These are phyloP conservation scores for Suillus bovinus DNA, from an alignment of 768 basidiomycete species.

Conservation along the genomic window DNA sequence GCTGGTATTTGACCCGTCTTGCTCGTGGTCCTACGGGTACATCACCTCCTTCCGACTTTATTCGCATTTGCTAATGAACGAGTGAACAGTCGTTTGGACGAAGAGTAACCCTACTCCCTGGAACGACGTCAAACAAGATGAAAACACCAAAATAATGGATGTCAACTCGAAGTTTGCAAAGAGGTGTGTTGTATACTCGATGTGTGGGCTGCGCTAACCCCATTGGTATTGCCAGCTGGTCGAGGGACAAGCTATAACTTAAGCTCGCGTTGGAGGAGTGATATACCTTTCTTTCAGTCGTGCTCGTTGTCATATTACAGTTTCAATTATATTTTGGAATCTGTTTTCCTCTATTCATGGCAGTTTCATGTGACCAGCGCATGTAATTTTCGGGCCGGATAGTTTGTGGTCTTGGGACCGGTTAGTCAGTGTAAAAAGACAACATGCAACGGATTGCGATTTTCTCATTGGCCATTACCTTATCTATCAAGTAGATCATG, in stretches of 20 bases:
- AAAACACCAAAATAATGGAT: constrained; percentile 69
- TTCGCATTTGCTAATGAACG: constrained; percentile 9
- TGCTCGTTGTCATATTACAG: constrained; percentile 18
- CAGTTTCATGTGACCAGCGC: background rate
- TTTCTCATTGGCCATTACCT: background rate
- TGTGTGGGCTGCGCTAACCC: background rate
- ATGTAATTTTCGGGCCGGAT: background rate
- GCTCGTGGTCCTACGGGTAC: constrained; percentile 55
- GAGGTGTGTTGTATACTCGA: constrained; percentile 38
- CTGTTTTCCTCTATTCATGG: constrained; percentile 7
- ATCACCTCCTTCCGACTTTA: constrained; percentile 19
- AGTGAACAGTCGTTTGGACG: constrained; percentile 56
- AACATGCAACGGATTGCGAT: background rate
- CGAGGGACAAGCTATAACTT: constrained; percentile 66
- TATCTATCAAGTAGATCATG: constrained; percentile 19
- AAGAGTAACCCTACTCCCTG: constrained; percentile 84
- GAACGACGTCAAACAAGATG: constrained; percentile 75
- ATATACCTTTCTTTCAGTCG: constrained; percentile 5
- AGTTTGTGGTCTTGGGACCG: background rate
- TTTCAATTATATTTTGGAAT: constrained; percentile 19
- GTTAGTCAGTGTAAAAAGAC: background rate
- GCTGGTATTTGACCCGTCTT: constrained; percentile 68
- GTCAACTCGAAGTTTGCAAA: constrained; percentile 77
- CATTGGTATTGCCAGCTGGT: constrained; percentile 53
- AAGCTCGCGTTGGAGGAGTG: background rate